Evolutionary conservation across 2,329 filamentous ascomycete species (phyloP).

Genomic region (Colletotrichum melonis): DNA sequence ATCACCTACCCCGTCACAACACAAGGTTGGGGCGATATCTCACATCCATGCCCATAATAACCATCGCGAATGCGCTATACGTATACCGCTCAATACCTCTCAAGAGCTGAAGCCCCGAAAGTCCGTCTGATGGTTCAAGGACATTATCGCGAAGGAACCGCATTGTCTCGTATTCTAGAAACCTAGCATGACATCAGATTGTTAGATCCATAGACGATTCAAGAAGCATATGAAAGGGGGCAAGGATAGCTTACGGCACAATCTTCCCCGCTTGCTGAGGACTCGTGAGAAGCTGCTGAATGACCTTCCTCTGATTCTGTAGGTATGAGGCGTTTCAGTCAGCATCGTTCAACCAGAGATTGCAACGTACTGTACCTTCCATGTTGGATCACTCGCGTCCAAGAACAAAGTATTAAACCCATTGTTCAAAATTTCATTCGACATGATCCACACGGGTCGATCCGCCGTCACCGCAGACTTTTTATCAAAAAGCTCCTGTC

Average conservation of each 20-base stretch:
- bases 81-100: not conserved
- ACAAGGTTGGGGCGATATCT: not conserved
- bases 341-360: not conserved
- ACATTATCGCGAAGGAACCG: conserved; percentile 2
- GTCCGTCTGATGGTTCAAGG: rapidly evolving
- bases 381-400: conserved; percentile 9
- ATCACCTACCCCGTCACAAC: not conserved
- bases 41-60: conserved; percentile 1
- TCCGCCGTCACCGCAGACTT: conserved; percentile 16
- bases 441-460: conserved; percentile 19
- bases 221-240: too few species aligned
- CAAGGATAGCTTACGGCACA: conserved; percentile 1
- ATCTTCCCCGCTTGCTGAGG: conserved; percentile 6
- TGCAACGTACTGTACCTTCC: not conserved
- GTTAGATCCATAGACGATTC: too few species aligned
- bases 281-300: conserved; percentile 7
- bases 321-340: not conserved
- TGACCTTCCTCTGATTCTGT: conserved; percentile 14
- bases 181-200: not conserved
- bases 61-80: conserved; percentile 3
- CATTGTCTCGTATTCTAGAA: conserved; percentile 7
- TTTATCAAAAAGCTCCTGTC: conserved; percentile 16
- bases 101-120: not conserved
- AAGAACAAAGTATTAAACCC: conserved; percentile 1
- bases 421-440: conserved; percentile 9